Conservation (phyloP, 305 asterid species). For the Fraxinus greggii region DNA sequence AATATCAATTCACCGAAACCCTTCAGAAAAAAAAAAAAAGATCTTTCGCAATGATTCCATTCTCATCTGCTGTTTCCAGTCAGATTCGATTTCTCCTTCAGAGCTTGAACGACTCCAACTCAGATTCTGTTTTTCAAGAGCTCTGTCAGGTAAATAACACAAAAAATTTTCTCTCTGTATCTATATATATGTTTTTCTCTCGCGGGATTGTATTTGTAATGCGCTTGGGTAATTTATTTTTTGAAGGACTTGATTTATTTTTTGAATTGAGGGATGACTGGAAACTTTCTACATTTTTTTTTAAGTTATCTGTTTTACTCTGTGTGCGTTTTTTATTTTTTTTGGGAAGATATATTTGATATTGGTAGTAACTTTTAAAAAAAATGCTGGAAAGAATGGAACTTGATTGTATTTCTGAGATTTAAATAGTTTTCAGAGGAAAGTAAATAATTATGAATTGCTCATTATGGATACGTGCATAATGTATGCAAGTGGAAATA, state of each 20-base stretch:
- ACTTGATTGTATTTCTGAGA: neutral
- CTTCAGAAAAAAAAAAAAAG: neutral
- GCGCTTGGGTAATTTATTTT: neutral
- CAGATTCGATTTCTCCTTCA: constrained; percentile 80
- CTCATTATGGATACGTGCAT: neutral
- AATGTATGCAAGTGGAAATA: neutral
- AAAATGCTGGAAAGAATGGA: neutral
- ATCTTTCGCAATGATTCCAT: constrained; percentile 52
- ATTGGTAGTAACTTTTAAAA: neutral
- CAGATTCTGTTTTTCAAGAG: constrained; percentile 67
- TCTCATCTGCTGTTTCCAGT: constrained; percentile 47
- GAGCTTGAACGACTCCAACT: constrained; percentile 70
- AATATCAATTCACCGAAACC: neutral
- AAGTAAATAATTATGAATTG: neutral
- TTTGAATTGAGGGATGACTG: neutral
- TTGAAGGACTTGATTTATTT: neutral
- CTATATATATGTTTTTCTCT: neutral
- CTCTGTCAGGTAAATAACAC: constrained; percentile 57
- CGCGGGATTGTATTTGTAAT: neutral
- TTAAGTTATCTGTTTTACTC: neutral
- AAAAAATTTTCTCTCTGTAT: neutral
- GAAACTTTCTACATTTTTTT: neutral
- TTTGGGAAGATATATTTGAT: neutral
- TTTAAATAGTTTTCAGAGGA: neutral
- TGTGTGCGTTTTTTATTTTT: neutral